Evolutionary conservation across 2,329 filamentous ascomycete species (phyloP), one percentile per base, ranked within the genome.

Genomic region (Colletotrichum graminicola): DNA sequence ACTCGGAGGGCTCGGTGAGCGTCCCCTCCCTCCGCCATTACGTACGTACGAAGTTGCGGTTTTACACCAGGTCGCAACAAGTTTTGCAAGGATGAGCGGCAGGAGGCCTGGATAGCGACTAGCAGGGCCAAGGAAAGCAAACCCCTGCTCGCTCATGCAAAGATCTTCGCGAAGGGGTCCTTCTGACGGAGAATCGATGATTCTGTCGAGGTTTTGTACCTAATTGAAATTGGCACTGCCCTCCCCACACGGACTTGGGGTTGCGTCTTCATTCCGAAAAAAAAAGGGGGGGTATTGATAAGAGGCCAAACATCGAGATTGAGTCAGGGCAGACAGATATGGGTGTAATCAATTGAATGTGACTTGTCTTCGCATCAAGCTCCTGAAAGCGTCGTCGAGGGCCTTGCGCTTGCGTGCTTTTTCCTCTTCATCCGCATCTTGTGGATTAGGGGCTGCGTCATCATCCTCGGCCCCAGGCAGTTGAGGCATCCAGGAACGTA

Each of bases 311-410:
- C 16, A 41, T 49, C n/a, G 16, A 41, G 21, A 36, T 18, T 3
- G n/a, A n/a, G 14, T n/a, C 52, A 62, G 45, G n/a, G n/a, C 23
- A 39, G n/a, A n/a, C 16, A 36, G n/a, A 21, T 16, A 16, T 52
- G 16, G 14, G 57, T 14, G 12, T 12, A 29, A 45, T 72, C 68
- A 74, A 51, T 41, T 79, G 76, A 92, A 94, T 0, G 89, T 93
- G 62, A 95, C 88, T 73, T 91, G 89, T 77, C 88, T 89, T 43
- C 89, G 90, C 80, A 94, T 93, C 76, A 98, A 83, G 67, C 92
- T 93, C 74, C 87, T 88, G 76, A 94, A 97, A 6, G 96, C 91
- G 77, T 95, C 90, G 62, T 97, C 91, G 2, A 98, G 84, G 0
- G 92, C 91, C 78, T 94, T 91, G 54, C 94, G 86, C 82, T 97